These are phyloP conservation scores for Fusarium newnesense DNA, from an alignment of 2,329 filamentous ascomycete genomes.

Conservation along the genomic window DNA sequence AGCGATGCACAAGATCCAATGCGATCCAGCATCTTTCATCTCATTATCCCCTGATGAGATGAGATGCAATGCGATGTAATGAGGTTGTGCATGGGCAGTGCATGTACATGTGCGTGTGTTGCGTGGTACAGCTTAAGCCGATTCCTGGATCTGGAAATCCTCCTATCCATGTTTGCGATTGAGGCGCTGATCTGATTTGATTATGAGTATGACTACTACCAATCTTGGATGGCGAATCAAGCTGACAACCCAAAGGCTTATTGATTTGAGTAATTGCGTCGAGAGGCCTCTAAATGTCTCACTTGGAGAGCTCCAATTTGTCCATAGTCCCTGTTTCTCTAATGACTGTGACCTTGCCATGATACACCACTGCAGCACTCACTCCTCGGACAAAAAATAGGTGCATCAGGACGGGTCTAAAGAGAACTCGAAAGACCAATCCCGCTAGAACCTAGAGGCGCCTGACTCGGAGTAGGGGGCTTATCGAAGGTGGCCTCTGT, in stretches of 20 bases:
- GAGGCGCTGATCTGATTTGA: conserved; percentile 6
- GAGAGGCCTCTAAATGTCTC: conserved; percentile 37
- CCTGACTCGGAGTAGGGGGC: conserved; percentile 37
- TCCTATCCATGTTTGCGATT: conserved; percentile 20
- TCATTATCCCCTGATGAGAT: neutral
- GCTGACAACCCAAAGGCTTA: conserved; percentile 19
- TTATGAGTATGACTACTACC: neutral
- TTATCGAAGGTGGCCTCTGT: conserved; percentile 15
- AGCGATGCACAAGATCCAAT: conserved; percentile 37
- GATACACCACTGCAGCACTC: conserved; percentile 11
- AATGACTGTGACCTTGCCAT: conserved; percentile 21
- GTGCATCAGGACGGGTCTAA: conserved; percentile 40
- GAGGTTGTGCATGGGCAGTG: conserved; percentile 7
- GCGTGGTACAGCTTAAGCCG: conserved; percentile 37
- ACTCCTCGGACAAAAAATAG: conserved; percentile 18
- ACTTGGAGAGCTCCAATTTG: conserved; percentile 38
- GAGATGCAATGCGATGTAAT: neutral
- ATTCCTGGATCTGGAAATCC: conserved; percentile 35
- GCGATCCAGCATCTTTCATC: conserved; percentile 38
- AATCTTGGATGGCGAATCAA: neutral
- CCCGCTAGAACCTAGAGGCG: conserved; percentile 36
- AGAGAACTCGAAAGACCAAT: conserved; percentile 35
- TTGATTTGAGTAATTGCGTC: conserved; percentile 26
- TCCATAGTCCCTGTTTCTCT: conserved; percentile 18
- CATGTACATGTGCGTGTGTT: conserved; percentile 25